Conservation (phyloP, 768 basidiomycete species). For the Suillus lakei region DNA sequence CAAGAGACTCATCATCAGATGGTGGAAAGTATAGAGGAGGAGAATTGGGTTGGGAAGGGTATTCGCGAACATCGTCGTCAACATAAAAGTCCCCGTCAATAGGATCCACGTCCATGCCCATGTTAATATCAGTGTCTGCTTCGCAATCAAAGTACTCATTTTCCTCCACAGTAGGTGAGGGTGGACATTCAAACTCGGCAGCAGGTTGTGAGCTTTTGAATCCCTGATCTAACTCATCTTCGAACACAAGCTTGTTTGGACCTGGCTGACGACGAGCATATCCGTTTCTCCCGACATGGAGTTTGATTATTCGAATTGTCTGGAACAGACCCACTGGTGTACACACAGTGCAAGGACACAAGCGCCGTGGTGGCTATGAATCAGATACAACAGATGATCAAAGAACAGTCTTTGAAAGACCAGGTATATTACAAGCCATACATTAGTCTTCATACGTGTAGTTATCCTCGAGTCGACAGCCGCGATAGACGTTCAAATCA, state of each 20-base stretch:
- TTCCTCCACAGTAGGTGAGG: background rate
- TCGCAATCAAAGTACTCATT: background rate
- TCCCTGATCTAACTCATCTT: background rate
- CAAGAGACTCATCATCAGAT: background rate
- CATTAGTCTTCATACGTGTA: slow-evolving; percentile 3
- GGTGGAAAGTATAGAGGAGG: background rate
- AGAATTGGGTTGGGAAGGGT: background rate
- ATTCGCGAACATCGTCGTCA: background rate
- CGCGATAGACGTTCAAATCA: background rate
- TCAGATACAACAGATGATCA: background rate
- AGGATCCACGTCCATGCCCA: background rate
- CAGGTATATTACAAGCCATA: background rate
- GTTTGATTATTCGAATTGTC: background rate
- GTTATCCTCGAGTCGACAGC: background rate
- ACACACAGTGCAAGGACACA: slow-evolving; percentile 3
- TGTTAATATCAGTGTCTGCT: background rate
- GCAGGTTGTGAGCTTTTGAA: background rate
- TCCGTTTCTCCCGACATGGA: background rate
- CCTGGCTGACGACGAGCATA: background rate
- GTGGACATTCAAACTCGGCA: background rate
- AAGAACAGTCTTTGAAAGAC: background rate
- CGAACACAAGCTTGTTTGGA: background rate
- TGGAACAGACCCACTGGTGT: background rate
- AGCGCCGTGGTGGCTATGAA: background rate
- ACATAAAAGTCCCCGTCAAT: background rate